Evolutionary conservation across 1,139 yeast genomes (phyloP).

Genomic region (Pichia sp.): DNA sequence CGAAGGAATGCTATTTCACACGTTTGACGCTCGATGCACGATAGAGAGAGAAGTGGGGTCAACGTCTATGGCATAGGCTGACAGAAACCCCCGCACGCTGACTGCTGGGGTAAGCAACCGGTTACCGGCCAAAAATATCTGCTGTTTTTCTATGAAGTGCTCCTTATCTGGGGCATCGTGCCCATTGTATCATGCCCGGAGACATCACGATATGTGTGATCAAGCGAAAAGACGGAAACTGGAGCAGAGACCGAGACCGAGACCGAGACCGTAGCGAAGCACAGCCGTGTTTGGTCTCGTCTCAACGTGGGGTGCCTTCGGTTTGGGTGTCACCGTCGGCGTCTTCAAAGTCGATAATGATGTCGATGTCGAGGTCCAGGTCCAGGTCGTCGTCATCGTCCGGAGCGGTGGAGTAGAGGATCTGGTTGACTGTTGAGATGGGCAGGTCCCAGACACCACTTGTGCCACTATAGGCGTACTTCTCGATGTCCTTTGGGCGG

Average conservation of each 20-base stretch:
- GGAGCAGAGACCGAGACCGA: background rate
- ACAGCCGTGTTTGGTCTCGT: background rate
- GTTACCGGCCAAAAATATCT: too few species aligned
- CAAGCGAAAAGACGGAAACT: background rate
- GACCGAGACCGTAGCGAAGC: background rate
- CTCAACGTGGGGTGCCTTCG: background rate
- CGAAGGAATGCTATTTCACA: too few species aligned
- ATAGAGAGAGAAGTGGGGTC: too few species aligned
- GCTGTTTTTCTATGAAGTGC: too few species aligned
- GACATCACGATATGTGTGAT: background rate
- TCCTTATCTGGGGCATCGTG: too few species aligned
- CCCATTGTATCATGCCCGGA: too few species aligned
- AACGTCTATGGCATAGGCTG: too few species aligned
- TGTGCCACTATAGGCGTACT: constrained; percentile 49
- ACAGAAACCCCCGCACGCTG: too few species aligned
- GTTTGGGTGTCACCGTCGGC: background rate
- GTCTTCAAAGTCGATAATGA: background rate
- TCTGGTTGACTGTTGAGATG: constrained; percentile 62
- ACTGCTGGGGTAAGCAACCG: too few species aligned
- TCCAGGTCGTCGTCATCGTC: background rate
- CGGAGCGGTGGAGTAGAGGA: constrained; percentile 41
- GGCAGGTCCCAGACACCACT: constrained; percentile 88
- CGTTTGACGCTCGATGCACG: too few species aligned
- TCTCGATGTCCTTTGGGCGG: constrained; percentile 26
- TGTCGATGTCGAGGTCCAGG: background rate